Base-by-base conservation (phyloP, 2,329 filamentous ascomycete genomes). In the Aspergillus sp. region DNA sequence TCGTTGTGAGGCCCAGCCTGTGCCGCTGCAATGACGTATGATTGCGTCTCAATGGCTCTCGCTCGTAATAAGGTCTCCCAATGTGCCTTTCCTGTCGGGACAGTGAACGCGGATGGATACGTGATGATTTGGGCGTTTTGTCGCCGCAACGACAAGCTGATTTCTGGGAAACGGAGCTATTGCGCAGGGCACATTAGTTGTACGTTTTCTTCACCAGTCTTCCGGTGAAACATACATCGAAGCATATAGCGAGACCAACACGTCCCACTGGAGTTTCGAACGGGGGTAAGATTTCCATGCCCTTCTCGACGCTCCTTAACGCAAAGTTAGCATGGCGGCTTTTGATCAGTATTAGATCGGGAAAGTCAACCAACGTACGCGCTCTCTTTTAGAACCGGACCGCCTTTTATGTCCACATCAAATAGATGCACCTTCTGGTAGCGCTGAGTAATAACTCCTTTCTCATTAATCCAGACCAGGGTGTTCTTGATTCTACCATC, bases 351-450 rank as follows among this genome's bases (percentile, higher is more conserved):
- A 38, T 44, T 9, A 2, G 13, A 29, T 14, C 5, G 10, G 14
- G 11, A 13, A 17, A 23, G 11, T 19, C 11, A 21, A 17, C 11
- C 17, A 21, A 65, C 71, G 50, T 58, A 76, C 73, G 78, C 73
- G 65, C 82, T 86, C 67, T 89, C 87, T 59, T 80, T 83, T 57
- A 88, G 68, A 0, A 77, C 70, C 0, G 85, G 84, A 0, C 83
- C 83, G 20, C 75, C 74, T 50, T 79, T 73, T 53, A 85, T 81
- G 40, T 80, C 79, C 53, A 85, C 81, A 69, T 97, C 91, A 72
- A 97, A 97, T 13, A 97, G 80, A 69, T 97, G 92, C 29, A 96
- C 76, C 71, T 97, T 97, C 70, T 96, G 88, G 73, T 97, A 97
- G 17, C 79, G 75, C 13, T 86, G 78, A 1, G 73, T 71, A 23